phyloP scores from a whole-genome alignment of 2,329 filamentous ascomycete genomes.

The Hyphodiscus sp. region DNA sequence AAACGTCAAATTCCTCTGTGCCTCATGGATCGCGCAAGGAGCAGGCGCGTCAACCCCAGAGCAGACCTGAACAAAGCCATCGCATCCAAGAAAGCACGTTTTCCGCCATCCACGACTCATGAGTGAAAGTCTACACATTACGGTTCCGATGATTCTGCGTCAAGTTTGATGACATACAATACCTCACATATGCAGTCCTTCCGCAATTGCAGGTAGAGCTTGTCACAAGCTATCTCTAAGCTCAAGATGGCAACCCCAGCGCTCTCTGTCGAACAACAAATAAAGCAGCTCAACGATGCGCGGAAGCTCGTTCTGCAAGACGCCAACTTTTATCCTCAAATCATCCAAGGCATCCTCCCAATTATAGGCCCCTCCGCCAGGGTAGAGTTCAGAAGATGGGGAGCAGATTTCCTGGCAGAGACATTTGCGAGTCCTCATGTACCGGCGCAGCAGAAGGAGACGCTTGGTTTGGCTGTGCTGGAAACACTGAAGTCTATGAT shows the following conservation, averaged over 20 bases:
- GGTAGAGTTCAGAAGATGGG: conserved; percentile 88
- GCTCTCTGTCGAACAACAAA: conserved; percentile 64
- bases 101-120: not conserved
- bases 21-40: not conserved
- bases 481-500: conserved; percentile 67
- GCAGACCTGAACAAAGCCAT: not conserved
- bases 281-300: conserved; percentile 83
- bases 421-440: conserved; percentile 91
- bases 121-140: conserved; percentile 7
- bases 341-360: conserved; percentile 87
- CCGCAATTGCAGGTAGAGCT: conserved; percentile 22
- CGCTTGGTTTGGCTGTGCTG: conserved; percentile 68
- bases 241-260: conserved; percentile 43
- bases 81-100: not conserved
- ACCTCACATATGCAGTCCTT: conserved; percentile 18
- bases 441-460: conserved; percentile 70
- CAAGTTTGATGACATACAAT: conserved; percentile 6
- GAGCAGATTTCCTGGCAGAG: conserved; percentile 90
- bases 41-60: not conserved
- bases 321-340: conserved; percentile 81
- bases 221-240: conserved; percentile 4
- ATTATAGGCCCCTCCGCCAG: conserved; percentile 72
- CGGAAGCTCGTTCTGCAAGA: conserved; percentile 85
- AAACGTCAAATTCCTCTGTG: not conserved
- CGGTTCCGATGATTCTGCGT: conserved; percentile 10